These are phyloP conservation scores for Suillus subaureus DNA, from an alignment of 768 basidiomycete species.

Conservation along the genomic window DNA sequence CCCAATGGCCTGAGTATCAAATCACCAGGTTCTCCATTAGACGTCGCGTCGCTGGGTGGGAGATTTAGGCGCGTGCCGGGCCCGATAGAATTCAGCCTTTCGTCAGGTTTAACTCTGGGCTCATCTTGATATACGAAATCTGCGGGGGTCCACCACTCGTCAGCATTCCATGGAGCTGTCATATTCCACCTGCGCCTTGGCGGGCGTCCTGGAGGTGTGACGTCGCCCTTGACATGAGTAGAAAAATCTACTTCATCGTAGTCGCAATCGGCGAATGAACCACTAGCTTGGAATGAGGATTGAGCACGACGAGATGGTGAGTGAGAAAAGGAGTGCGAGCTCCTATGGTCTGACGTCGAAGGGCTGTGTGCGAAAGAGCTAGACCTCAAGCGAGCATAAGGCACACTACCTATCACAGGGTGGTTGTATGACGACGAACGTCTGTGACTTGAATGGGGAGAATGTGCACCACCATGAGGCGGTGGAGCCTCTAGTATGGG, in stretches of 20 bases:
- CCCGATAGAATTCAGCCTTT: neutral
- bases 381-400: neutral
- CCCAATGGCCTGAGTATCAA: neutral
- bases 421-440: neutral
- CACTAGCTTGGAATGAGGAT: neutral
- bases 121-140: neutral
- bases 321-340: neutral
- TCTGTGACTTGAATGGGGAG: neutral
- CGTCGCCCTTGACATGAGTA: neutral
- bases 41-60: neutral
- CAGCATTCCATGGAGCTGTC: neutral
- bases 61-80: neutral
- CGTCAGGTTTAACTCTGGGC: neutral
- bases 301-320: neutral
- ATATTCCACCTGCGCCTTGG: neutral
- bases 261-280: neutral
- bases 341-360: neutral
- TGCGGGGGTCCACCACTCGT: neutral
- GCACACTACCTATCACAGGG: neutral
- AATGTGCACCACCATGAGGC: neutral
- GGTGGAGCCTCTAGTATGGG: neutral
- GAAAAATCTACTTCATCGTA: neutral
- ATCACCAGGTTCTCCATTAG: neutral
- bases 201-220: neutral
- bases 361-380: neutral